Evolutionary conservation across 208 protist genomes (phyloP).

Genomic region (Trypanosoma avium): DNA sequence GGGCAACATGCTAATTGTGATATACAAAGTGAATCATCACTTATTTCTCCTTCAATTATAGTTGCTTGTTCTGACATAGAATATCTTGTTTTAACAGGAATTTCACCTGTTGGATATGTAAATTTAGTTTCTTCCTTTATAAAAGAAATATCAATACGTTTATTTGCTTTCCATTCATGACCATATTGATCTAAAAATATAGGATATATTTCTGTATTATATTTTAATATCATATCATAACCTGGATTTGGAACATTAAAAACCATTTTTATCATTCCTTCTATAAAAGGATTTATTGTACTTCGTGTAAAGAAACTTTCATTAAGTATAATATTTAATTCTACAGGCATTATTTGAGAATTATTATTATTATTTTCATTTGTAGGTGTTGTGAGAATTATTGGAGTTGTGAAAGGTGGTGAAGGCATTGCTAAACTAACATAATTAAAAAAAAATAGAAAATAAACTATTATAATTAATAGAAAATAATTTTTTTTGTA

Average conservation of each 20-base stretch:
- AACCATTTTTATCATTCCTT: background rate
- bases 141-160: background rate
- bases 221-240: background rate
- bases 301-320: background rate
- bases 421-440: background rate
- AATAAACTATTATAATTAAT: too few relatives aligned
- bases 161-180: background rate
- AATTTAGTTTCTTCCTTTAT: background rate
- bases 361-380: background rate
- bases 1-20: background rate
- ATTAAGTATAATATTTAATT: slow-evolving; percentile 1
- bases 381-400: background rate
- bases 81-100: background rate
- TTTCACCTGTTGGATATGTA: background rate
- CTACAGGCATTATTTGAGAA: background rate
- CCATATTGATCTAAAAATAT: background rate
- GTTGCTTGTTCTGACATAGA: slow-evolving; percentile 2
- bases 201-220: background rate
- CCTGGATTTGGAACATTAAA: slow-evolving; percentile 7
- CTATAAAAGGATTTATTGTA: background rate
- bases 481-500: too few relatives aligned
- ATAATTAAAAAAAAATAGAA: too few relatives aligned
- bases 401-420: background rate
- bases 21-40: background rate
- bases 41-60: background rate